A percentile compares a stretch with the other conserved stretches of the same genome.
These are phyloP conservation scores for Podospora conica DNA, from an alignment of 495 filamentous ascomycete species.

Conservation along the genomic window DNA sequence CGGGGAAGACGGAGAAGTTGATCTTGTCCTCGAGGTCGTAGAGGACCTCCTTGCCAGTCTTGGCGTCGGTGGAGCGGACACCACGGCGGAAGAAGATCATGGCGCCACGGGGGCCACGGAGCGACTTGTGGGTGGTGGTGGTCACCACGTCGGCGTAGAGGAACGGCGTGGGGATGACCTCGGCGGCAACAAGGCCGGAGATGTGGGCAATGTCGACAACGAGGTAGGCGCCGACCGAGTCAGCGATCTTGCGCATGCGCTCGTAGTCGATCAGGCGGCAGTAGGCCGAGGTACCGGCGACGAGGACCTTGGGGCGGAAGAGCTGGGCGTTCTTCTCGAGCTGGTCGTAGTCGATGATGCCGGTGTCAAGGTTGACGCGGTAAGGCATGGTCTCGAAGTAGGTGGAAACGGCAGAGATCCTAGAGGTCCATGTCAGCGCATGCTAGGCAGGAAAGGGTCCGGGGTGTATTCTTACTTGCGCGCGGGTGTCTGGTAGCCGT, in stretches of 20 bases:
- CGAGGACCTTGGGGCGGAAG: slow-evolving; percentile 91
- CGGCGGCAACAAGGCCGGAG: slow-evolving; percentile 88
- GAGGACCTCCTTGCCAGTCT: slow-evolving; percentile 80
- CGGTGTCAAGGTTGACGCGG: slow-evolving; percentile 83
- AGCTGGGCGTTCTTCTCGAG: slow-evolving; percentile 88
- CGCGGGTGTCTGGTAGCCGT: slow-evolving; percentile 93
- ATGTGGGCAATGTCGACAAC: slow-evolving; percentile 99
- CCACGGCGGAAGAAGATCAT: slow-evolving; percentile 99
- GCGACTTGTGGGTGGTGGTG: slow-evolving; percentile 98
- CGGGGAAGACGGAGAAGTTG: slow-evolving; percentile 99
- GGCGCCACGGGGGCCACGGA: slow-evolving; percentile 94
- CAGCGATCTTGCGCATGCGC: slow-evolving; percentile 93
- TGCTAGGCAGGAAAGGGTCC: not conserved
- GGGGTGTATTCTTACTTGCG: slow-evolving; percentile 60
- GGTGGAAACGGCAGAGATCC: slow-evolving; percentile 87
- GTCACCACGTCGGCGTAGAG: slow-evolving; percentile 93
- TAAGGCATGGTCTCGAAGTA: slow-evolving; percentile 96
- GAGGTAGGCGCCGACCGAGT: slow-evolving; percentile 90
- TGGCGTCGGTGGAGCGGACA: slow-evolving; percentile 78
- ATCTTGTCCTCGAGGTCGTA: slow-evolving; percentile 96
- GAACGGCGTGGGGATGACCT: slow-evolving; percentile 93
- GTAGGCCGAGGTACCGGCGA: slow-evolving; percentile 97
- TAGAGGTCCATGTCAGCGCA: slow-evolving; percentile 26
- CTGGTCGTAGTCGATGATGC: slow-evolving; percentile 93
- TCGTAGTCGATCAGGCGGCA: slow-evolving; percentile 96